These are phyloP conservation scores for Camellia granthamiana DNA, from an alignment of 148 eudicot species.

Conservation along the genomic window DNA sequence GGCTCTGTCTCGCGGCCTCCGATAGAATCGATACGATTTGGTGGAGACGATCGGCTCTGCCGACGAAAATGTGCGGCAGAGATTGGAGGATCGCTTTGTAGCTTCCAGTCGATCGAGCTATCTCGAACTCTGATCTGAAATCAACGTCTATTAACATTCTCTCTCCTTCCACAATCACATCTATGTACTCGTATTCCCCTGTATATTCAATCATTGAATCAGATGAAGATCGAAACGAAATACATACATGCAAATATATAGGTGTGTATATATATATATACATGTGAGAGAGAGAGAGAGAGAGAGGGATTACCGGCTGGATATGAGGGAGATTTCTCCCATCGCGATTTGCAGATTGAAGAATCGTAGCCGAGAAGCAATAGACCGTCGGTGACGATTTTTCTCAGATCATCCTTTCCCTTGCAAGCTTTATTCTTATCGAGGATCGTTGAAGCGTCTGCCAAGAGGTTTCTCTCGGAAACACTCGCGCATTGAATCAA, in stretches of 20 bases:
- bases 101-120: conserved; percentile 43
- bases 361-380: conserved; percentile 43
- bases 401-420: conserved; percentile 49
- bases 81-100: conserved; percentile 49
- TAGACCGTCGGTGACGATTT: conserved; percentile 40
- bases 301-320: conserved; percentile 46
- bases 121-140: conserved; percentile 61
- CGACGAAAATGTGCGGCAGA: conserved; percentile 58
- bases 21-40: conserved; percentile 38
- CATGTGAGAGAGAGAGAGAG: neutral
- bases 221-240: neutral
- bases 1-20: conserved; percentile 48
- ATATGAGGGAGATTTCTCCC: conserved; percentile 52
- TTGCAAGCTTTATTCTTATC: conserved; percentile 51
- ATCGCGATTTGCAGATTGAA: conserved; percentile 60
- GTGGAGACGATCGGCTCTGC: conserved; percentile 46
- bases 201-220: neutral
- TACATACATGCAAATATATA: neutral
- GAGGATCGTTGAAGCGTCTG: conserved; percentile 54
- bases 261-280: neutral
- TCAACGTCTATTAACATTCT: conserved; percentile 54
- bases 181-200: conserved; percentile 47
- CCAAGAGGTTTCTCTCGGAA: conserved; percentile 54
- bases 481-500: conserved; percentile 49
- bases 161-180: conserved; percentile 32